Evolutionary conservation across 768 basidiomycete genomes (phyloP), one percentile per base, ranked within the genome.

Genomic region (Rhizopogon rudus): DNA sequence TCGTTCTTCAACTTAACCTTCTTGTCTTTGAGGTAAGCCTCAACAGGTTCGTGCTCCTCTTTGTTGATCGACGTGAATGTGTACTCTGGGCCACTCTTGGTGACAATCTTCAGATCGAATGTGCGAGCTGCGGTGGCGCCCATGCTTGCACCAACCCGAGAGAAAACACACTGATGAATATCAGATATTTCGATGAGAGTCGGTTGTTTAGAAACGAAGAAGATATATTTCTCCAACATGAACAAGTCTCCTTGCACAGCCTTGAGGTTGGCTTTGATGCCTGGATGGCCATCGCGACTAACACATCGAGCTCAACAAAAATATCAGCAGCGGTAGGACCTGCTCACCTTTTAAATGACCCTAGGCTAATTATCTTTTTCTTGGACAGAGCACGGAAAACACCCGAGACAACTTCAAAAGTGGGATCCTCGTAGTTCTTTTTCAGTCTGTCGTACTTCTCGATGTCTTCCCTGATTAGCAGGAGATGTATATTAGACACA

Each of bases 201-300:
- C 1, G 97, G 96, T 61, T 91, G 87, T 71, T 98, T 98, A 54
- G 96, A 94, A 58, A 98, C 93, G 75, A 98, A 98, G 73, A 99
- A 93, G 46, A 99, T 80, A 70, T 89, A 92, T 81, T 98, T 98
- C 65, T 98, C 97, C 60, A 99, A 86, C 78, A 98, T 83, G 81
- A 97, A 98, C 33, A 99, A 83, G 68, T 98, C 94, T 57, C 97
- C 97, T 71, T 96, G 93, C 3, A 90, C 81, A 43, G 97, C 97
- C 73, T 98, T 98, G 62, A 98, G 79, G 70, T 98, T 97, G 63
- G 93, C 93, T 74, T 98, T 98, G 74, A 99, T 87, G n/a, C 93
- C 92, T 14, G 91, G 88, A 60, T 93, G 88, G 3, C 93, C 92
- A 62, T 88, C 86, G 31, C 89, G 91, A 62, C 93, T 96, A 49